Evolutionary conservation across 371 early-diverging fungal genomes (phyloP), one percentile per base, ranked within the genome.

Genomic region (Smittium culicis): DNA sequence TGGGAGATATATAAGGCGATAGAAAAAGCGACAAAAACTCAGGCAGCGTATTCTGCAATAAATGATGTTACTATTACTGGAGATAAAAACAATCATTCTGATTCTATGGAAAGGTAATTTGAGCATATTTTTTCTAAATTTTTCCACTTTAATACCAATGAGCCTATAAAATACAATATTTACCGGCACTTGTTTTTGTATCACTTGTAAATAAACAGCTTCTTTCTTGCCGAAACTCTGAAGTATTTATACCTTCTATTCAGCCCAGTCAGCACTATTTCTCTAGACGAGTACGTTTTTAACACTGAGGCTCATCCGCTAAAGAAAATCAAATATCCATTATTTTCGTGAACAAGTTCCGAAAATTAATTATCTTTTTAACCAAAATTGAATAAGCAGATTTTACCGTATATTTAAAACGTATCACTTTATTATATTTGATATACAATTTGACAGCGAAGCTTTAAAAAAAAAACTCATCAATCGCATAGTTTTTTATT

Each of bases 221-320:
- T 92, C 74, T 87, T 94, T 71, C 69, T 90, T 75, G 93, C 91
- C 0, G 98, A 98, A 74, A 95, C 96, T 0, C 82, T 98, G 65
- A 98, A 98, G 74, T 98, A 96, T 72, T 79, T 96, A 55, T 95
- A 91, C 70, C 78, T 94, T 31, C 74, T 95, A 54, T 96, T 94
- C 77, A 81, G 85, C 25, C 82, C 85, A 55, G 68, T 78, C 34
- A 81, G 82, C 67, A 66, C 87, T 27, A 62, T 94, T 24, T 85
- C 91, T 35, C 75, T 94, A 56, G 87, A 88, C 69, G 75, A 88
- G 70, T 93, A 85, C 70, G 90, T 93, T 33, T 81, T 90, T 57
- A 93, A 88, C 66, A 93, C 91, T n/a, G 93, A 93, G 74, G 93
- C 90, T 0, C 93, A 93, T 78, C n/a, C n/a, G n/a, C n/a, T n/a